Percentiles rank a stretch among this genome's conserved stretches.
These are phyloP conservation scores for Pulveroboletus sp. DNA, from an alignment of 768 basidiomycete genomes.

Conservation along the genomic window DNA sequence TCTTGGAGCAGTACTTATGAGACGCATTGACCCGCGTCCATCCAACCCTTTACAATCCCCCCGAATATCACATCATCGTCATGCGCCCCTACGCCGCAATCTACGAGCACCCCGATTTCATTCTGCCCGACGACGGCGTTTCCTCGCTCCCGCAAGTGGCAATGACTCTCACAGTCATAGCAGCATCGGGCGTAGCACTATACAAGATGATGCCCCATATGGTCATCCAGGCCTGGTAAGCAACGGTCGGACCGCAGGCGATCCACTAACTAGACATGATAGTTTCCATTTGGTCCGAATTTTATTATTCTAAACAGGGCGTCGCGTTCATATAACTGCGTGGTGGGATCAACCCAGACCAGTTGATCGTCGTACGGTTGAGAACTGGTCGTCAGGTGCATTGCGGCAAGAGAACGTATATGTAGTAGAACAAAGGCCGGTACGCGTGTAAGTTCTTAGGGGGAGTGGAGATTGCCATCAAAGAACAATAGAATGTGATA, in stretches of 20 bases:
- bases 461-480: no score
- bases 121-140: constrained; percentile 24
- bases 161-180: constrained; percentile 27
- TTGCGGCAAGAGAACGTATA: no score
- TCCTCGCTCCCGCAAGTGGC: constrained; percentile 24
- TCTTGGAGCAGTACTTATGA: no score
- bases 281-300: constrained; percentile 17
- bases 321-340: no score
- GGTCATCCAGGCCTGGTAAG: constrained; percentile 21
- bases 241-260: not conserved
- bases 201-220: constrained; percentile 24
- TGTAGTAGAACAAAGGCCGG: no score
- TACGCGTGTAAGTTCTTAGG: no score
- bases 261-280: not conserved
- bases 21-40: not conserved
- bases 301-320: no score
- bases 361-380: no score
- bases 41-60: not conserved
- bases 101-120: constrained; percentile 33
- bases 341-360: no score
- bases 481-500: no score
- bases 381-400: no score
- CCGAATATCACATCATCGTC: not conserved
- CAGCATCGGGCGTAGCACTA: constrained; percentile 31
- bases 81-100: constrained; percentile 35